Evolutionary conservation across 176 grass and related monocot species (phyloP), one percentile per base, ranked within the genome.

Genomic region (Avena eriantha): DNA sequence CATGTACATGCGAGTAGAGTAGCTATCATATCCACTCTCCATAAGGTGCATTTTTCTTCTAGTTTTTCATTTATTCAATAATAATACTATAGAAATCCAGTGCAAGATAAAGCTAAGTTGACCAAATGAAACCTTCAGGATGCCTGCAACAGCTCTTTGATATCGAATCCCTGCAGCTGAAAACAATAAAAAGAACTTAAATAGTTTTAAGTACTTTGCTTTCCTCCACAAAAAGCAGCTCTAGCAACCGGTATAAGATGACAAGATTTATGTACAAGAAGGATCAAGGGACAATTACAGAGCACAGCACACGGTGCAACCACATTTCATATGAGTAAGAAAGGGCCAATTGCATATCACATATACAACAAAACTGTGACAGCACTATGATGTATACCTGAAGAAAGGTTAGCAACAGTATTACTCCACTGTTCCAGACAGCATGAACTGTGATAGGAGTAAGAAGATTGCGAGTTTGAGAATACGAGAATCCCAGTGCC

Each of bases 391-490:
- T 64, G 82, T 75, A n/a, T 90, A 95, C 95, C 93, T 95, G 95
- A 87, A 98, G 90, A 93, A 94, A 70, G 51, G 92, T 98, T 84
- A 98, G 97, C 83, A 98, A 80, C 41, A 98, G 85, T 84, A 98
- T 94, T 57, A 98, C 90, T 65, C 94, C 97, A 0, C 93, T 93
- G 66, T 98, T 98, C 97, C 97, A 98, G 29, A 90, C 17, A 60
- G 93, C 93, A 83, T 98, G 97, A 82, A 96, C 91, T 11, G 82
- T 85, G 85, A 98, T 94, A 71, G 96, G 92, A 48, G 96, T 91
- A 63, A 98, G 90, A 81, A 98, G 90, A 88, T 98, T 98, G 18
- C 85, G 93, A 86, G 93, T 98, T 85, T 96, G 93, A 86, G 93
- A 90, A 91, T 96, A 98, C 39, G 93, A 89, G 79, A 98, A 90